These are phyloP conservation scores for Lobosporangium transversale DNA, from an alignment of 192 early-diverging fungal genomes.

Conservation along the genomic window DNA sequence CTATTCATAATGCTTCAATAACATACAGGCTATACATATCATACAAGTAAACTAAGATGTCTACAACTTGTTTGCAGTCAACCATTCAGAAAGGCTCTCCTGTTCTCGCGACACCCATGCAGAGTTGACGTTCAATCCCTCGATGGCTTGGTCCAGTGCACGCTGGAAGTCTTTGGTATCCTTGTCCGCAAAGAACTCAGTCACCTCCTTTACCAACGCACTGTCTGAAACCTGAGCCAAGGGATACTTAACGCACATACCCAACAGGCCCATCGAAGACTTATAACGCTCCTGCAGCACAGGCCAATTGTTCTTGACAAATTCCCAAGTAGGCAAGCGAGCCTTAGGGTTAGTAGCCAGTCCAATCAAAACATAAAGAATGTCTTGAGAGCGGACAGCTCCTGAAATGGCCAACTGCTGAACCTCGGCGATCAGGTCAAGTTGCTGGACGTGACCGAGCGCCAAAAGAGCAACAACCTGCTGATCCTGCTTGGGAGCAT, in stretches of 20 bases:
- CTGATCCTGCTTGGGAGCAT: slow-evolving; percentile 72
- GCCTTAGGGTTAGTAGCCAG: slow-evolving; percentile 63
- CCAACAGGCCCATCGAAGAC: slow-evolving; percentile 60
- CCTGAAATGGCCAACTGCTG: slow-evolving; percentile 72
- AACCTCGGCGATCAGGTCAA: slow-evolving; percentile 67
- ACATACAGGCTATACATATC: no score
- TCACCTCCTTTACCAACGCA: slow-evolving; percentile 69
- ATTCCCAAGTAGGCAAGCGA: slow-evolving; percentile 73
- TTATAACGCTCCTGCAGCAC: slow-evolving; percentile 54
- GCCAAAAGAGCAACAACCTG: slow-evolving; percentile 70
- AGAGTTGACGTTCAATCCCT: slow-evolving; percentile 70
- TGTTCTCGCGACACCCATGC: slow-evolving; percentile 65
- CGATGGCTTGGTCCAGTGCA: slow-evolving; percentile 78
- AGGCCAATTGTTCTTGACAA: slow-evolving; percentile 68
- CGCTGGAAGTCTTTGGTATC: slow-evolving; percentile 72
- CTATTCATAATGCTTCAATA: no score
- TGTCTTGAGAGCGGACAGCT: slow-evolving; percentile 78
- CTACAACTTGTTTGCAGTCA: slow-evolving; percentile 36
- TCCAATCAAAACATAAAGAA: slow-evolving; percentile 56
- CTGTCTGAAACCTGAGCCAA: slow-evolving; percentile 47
- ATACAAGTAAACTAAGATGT: no score
- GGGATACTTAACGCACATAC: slow-evolving; percentile 48
- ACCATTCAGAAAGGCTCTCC: slow-evolving; percentile 62
- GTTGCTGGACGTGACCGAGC: slow-evolving; percentile 68
- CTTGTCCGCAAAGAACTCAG: slow-evolving; percentile 72